Conservation (phyloP, 495 filamentous ascomycete genomes). For the Aspergillus nanangensis region DNA sequence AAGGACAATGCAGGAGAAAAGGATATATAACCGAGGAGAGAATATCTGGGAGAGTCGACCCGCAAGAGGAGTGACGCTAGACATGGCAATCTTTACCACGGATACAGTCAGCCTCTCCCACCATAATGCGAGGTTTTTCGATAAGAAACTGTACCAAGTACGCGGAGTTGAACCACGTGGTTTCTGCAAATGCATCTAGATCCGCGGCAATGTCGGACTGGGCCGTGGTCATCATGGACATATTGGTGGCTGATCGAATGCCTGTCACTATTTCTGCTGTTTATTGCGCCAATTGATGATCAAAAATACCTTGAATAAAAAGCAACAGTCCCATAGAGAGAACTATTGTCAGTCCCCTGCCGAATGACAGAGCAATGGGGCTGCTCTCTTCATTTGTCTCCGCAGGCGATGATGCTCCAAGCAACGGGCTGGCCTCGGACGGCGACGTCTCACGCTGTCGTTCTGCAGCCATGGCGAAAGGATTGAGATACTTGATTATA, state of each 20-base stretch:
- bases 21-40: slow-evolving; percentile 55
- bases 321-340: slow-evolving; percentile 11
- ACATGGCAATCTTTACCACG: slow-evolving; percentile 55
- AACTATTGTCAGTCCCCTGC: slow-evolving; percentile 9
- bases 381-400: neutral
- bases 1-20: slow-evolving; percentile 52
- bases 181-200: slow-evolving; percentile 63
- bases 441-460: neutral
- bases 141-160: slow-evolving; percentile 44
- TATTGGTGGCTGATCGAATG: slow-evolving; percentile 59
- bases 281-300: neutral
- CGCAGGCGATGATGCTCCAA: neutral
- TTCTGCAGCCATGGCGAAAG: neutral
- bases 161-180: slow-evolving; percentile 71
- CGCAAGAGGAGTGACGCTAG: slow-evolving; percentile 58
- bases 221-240: slow-evolving; percentile 71
- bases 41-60: slow-evolving; percentile 67
- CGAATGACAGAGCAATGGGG: slow-evolving; percentile 4
- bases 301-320: slow-evolving; percentile 13
- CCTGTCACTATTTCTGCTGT: neutral
- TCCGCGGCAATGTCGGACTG: slow-evolving; percentile 69
- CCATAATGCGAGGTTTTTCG: neutral
- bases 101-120: neutral
- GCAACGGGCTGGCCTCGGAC: slow-evolving; percentile 1
- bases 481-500: no score